Evolutionary conservation across 257 asterid species (phyloP).

Genomic region (Echites panduratus): DNA sequence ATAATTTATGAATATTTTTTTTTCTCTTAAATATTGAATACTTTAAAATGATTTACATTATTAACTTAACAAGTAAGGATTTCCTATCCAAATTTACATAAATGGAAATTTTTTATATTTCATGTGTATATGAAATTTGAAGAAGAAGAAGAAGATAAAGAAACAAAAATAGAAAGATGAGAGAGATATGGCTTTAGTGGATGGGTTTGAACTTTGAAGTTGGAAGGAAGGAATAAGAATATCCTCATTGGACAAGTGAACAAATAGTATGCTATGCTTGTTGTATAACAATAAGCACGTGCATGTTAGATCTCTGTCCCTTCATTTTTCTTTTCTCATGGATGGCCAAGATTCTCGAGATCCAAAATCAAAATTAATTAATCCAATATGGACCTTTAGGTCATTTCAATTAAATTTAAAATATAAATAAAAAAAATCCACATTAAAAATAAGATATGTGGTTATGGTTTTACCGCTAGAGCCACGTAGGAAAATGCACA

Average conservation of each 20-base stretch:
- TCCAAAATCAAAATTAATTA: not conserved
- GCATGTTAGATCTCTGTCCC: conserved; percentile 24
- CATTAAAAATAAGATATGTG: not conserved
- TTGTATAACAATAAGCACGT: conserved; percentile 21
- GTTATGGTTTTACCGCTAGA: not conserved
- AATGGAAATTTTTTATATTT: too few relatives aligned
- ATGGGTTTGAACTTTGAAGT: not conserved
- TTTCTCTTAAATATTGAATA: too few relatives aligned
- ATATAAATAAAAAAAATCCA: not conserved
- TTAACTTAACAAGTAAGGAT: too few relatives aligned
- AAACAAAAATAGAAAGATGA: too few relatives aligned
- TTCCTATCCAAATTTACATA: too few relatives aligned
- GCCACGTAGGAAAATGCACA: conserved; percentile 20
- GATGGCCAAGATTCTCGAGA: conserved; percentile 10
- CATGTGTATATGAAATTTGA: too few relatives aligned
- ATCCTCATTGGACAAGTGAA: conserved; percentile 13
- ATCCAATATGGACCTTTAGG: not conserved
- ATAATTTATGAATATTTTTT: too few relatives aligned
- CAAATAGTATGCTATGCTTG: not conserved
- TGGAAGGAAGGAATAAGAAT: conserved; percentile 14
- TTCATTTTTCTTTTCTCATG: not conserved
- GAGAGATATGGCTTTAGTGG: not conserved
- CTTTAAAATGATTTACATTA: too few relatives aligned
- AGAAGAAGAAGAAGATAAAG: too few relatives aligned
- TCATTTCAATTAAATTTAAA: not conserved